These are phyloP conservation scores for Candida xiaguanensis DNA, from an alignment of 805 yeast species.

Conservation along the genomic window DNA sequence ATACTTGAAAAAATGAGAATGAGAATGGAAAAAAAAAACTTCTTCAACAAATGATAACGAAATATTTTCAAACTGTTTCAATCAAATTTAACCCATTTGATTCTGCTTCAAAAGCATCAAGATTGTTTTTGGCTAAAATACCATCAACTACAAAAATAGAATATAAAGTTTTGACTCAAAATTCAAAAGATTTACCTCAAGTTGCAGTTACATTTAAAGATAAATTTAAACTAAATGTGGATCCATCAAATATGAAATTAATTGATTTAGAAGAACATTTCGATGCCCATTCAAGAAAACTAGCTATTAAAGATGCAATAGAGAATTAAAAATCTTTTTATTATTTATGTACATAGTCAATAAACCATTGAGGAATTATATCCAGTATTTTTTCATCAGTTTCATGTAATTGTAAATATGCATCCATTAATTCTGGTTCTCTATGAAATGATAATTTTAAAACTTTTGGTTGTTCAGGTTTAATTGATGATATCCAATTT, in stretches of 20 bases:
- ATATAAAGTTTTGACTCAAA: slow-evolving; percentile 51
- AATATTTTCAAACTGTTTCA: slow-evolving; percentile 73
- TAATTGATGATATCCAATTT: slow-evolving; percentile 10
- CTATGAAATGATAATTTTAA: slow-evolving; percentile 7
- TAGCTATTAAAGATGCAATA: slow-evolving; percentile 72
- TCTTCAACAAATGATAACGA: slow-evolving; percentile 67
- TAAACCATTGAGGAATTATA: slow-evolving; percentile 18
- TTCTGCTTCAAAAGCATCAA: slow-evolving; percentile 70
- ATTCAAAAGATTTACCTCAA: slow-evolving; percentile 48
- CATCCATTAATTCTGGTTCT: slow-evolving; percentile 7
- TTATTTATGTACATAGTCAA: slow-evolving; percentile 9
- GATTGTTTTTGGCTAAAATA: slow-evolving; percentile 72
- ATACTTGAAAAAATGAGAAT: slow-evolving; percentile 22
- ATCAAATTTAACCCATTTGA: slow-evolving; percentile 79
- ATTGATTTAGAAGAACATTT: slow-evolving; percentile 63
- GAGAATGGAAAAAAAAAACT: slow-evolving; percentile 3
- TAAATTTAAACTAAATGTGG: slow-evolving; percentile 62
- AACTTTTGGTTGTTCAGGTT: slow-evolving; percentile 3
- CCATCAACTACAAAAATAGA: slow-evolving; percentile 74
- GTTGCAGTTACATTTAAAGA: slow-evolving; percentile 78
- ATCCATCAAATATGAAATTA: slow-evolving; percentile 56
- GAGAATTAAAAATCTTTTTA: slow-evolving; percentile 14
- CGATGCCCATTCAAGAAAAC: slow-evolving; percentile 78
- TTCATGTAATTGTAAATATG: slow-evolving; percentile 2
- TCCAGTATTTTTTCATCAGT: slow-evolving; percentile 7